Evolutionary conservation across 2,329 filamentous ascomycete genomes (phyloP), one percentile per base, ranked within the genome.

Genomic region (Penicillium sp.): DNA sequence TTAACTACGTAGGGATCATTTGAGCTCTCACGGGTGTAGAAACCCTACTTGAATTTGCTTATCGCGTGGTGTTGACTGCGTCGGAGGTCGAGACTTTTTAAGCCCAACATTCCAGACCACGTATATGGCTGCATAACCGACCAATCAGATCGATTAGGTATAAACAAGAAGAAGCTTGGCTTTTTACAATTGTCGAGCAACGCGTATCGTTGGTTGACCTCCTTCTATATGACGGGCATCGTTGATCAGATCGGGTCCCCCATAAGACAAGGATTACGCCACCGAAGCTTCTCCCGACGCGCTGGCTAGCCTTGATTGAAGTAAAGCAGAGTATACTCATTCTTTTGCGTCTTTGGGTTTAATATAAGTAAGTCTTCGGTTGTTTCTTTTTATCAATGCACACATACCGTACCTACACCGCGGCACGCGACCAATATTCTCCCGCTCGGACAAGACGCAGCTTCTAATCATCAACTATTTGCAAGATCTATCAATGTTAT

Each of bases 221-320:
- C 18, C 14, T 44, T 24, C 42, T 10, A 54, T 36, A 51, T 51
- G 48, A 54, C 48, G 47, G 51, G 28, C 43, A 51, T 46, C 39
- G 9, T 39, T 41, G 38, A 24, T 43, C 46, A 52, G 13, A 30
- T 33, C 22, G 5, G 38, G 11, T 10, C 20, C 36, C 45, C 9
- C 30, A 7, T 18, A 11, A 18, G 5, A 22, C 27, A 46, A 30
- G 5, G n/a, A 46, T 40, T 18, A 16, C 25, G 11, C 10, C 16
- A 41, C 9, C 13, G 8, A 27, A 27, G 24, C 39, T 41, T 41
- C 39, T 16, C 39, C 5, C 35, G 35, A 38, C 39, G 39, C 22
- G 39, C 14, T 25, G 14, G 10, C 20, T 18, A 20, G 11, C 7
- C 4, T 24, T 25, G 7, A 41, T 41, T 10, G 22, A 25, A 30